phyloP scores from a whole-genome alignment of 331 rosid genomes.

The Malus hybrid region DNA sequence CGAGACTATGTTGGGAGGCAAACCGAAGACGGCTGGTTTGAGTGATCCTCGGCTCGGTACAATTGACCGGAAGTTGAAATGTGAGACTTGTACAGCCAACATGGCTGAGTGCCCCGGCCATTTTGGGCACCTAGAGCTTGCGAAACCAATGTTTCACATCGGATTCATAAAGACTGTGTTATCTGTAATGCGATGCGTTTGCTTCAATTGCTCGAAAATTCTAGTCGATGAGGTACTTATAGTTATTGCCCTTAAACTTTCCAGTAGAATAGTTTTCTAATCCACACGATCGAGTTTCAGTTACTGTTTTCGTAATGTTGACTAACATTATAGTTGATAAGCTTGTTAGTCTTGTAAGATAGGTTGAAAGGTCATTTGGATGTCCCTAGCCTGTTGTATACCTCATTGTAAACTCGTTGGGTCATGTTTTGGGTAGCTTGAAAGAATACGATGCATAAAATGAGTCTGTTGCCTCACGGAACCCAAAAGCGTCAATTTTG shows the following conservation, averaged over 20 bases:
- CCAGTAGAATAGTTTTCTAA: neutral
- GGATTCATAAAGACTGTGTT: constrained; percentile 89
- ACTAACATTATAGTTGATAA: neutral
- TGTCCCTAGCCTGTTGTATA: neutral
- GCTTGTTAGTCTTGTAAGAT: neutral
- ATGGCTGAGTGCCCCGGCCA: constrained; percentile 99
- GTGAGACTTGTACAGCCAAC: constrained; percentile 88
- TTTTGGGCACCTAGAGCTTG: constrained; percentile 95
- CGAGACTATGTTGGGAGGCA: constrained; percentile 84
- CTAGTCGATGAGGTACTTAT: constrained; percentile 74
- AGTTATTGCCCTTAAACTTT: neutral
- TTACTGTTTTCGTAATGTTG: neutral
- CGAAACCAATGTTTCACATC: constrained; percentile 95
- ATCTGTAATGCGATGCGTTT: constrained; percentile 77
- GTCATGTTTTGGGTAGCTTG: neutral
- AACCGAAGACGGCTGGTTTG: constrained; percentile 79
- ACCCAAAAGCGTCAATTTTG: neutral
- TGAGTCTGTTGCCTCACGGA: neutral
- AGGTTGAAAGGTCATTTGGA: neutral
- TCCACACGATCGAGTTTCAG: neutral
- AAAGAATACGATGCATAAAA: neutral
- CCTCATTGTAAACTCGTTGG: neutral
- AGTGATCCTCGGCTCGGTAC: constrained; percentile 98
- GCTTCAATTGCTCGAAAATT: constrained; percentile 94
- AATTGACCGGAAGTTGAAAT: constrained; percentile 82